These are phyloP conservation scores for Agrocybe pediades DNA, from an alignment of 768 basidiomycete genomes.

Conservation along the genomic window DNA sequence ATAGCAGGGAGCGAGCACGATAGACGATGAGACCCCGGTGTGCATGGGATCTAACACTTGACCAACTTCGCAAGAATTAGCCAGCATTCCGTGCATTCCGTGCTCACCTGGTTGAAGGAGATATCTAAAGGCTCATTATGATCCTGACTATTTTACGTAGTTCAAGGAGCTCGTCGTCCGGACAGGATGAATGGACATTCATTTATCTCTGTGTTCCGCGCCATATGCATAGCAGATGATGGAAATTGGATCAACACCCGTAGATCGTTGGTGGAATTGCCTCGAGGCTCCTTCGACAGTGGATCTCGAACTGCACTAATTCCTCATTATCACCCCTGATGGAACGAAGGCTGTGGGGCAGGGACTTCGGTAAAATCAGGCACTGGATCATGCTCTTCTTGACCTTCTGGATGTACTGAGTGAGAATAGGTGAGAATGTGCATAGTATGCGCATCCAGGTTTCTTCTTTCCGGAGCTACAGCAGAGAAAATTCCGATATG, in stretches of 20 bases:
- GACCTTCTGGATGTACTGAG: no score
- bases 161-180: neutral
- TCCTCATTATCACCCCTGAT: conserved; percentile 1
- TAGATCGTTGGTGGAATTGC: neutral
- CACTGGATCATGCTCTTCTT: neutral
- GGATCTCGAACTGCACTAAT: neutral
- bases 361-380: neutral
- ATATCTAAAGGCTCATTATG: neutral
- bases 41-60: neutral
- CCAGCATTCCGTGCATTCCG: no score
- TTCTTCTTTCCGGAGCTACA: no score
- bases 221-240: neutral
- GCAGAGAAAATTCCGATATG: neutral
- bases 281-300: neutral
- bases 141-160: neutral
- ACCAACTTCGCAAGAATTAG: neutral
- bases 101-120: neutral
- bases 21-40: neutral
- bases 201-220: neutral
- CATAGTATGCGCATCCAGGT: no score
- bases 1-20: neutral
- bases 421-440: no score
- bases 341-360: conserved; percentile 1
- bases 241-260: neutral
- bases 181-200: neutral